Conservation (phyloP, 768 basidiomycete genomes). For the Mycena rebaudengoi region DNA sequence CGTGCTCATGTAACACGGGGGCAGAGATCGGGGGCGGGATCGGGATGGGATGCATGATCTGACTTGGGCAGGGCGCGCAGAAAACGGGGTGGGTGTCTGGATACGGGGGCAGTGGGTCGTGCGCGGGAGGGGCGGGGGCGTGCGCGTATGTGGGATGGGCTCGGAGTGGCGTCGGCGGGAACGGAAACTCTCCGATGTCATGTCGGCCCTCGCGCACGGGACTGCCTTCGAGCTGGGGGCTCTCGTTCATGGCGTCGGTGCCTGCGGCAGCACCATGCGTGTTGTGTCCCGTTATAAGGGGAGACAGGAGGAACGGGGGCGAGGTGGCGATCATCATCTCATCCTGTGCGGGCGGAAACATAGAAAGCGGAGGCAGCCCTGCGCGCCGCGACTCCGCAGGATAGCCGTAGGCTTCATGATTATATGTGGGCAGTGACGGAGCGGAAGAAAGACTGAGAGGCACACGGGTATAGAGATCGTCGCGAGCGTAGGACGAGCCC, state of each 20-base stretch:
- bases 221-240: background rate
- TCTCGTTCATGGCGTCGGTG: background rate
- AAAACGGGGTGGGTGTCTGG: slow-evolving; percentile 1
- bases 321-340: background rate
- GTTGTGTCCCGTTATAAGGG: no score
- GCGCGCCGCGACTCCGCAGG: no score
- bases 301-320: background rate
- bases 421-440: no score
- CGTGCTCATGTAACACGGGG: slow-evolving; percentile 38
- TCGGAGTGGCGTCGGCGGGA: background rate
- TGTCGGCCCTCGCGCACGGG: background rate
- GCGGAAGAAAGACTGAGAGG: background rate
- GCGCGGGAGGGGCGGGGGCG: background rate
- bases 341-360: background rate
- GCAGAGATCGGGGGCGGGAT: slow-evolving; percentile 39
- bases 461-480: no score
- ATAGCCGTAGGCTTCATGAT: no score
- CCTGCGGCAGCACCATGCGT: background rate
- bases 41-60: background rate
- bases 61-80: background rate
- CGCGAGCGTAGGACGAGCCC: background rate
- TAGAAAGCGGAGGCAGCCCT: background rate
- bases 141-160: slow-evolving; percentile 4
- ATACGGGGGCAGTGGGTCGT: slow-evolving; percentile 1
- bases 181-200: background rate